Evolutionary conservation across 495 filamentous ascomycete species (phyloP).

Genomic region (Aspergillus indologenus): DNA sequence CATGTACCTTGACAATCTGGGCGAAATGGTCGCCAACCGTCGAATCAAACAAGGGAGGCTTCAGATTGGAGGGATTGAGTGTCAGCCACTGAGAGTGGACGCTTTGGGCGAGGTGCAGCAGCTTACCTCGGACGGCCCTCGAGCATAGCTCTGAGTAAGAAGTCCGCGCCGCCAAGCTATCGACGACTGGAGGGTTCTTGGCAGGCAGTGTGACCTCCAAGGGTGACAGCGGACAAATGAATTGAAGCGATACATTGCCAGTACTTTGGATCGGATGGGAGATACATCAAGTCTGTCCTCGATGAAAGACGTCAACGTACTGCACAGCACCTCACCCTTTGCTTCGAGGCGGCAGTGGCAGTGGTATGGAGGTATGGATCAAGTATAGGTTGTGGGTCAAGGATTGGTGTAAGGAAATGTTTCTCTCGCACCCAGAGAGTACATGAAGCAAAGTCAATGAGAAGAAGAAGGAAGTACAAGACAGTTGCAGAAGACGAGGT

Average conservation of each 20-base stretch:
- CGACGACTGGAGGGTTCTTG: not conserved
- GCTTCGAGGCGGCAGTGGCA: not conserved
- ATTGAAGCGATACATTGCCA: not conserved
- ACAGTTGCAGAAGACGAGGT: not conserved
- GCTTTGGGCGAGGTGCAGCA: not conserved
- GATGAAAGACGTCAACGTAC: too few relatives aligned
- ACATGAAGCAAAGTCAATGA: not conserved
- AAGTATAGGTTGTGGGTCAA: too few relatives aligned
- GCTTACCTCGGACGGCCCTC: conserved; percentile 43
- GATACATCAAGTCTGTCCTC: not conserved
- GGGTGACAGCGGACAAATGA: not conserved
- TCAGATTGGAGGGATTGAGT: not conserved
- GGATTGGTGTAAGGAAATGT: too few relatives aligned
- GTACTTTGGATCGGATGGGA: not conserved
- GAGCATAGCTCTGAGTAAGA: conserved; percentile 46
- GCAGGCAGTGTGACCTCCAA: not conserved
- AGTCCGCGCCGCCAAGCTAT: conserved; percentile 26
- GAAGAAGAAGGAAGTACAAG: not conserved
- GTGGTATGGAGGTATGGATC: too few relatives aligned
- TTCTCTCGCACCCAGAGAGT: too few relatives aligned
- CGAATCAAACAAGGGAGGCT: conserved; percentile 71
- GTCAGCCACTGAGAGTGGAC: not conserved
- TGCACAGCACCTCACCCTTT: not conserved
- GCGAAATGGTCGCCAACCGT: conserved; percentile 84
- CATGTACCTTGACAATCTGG: conserved; percentile 63